Evolutionary conservation across 2,329 filamentous ascomycete genomes (phyloP), one percentile per base, ranked within the genome.

Genomic region (Paracoccidioides lutzii): DNA sequence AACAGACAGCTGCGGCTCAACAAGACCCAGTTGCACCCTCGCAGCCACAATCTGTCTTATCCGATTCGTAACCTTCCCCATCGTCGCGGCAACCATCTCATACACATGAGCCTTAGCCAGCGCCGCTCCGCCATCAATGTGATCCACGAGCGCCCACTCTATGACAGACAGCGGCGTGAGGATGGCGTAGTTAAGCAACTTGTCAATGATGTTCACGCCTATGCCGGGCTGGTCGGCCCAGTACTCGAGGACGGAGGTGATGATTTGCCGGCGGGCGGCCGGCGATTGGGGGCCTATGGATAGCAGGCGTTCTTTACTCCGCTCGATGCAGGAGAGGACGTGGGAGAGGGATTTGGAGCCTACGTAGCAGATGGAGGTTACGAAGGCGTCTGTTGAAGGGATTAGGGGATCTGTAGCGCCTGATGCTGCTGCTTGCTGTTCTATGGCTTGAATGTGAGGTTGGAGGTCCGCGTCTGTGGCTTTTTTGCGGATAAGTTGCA

Each of bases 281-380:
- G 89, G 81, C 0, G 87, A 91, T 48, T 82, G 79, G 1, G 84
- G 78, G 0, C 88, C 89, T 41, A 91, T 84, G 57, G 87, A 83
- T 2, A 95, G 76, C 0, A 98, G 82, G 35, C 90, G 84, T 55
- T 91, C 88, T 73, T 95, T 95, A 73, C 87, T 91, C 57, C 93
- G 86, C 71, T 98, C 93, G 61, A 98, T 95, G 69, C 88, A 95
- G 7, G 90, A 94, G 14, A 98, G 81, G 3, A 96, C 89, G 70
- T 98, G 93, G 10, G 90, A 96, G 37, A 98, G 81, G 0, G 91
- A 96, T 72, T 98, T 98, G 60, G 88, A 90, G 46, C 93, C 93
- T 51, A 96, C 84, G 72, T 84, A 93, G 74, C 91, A 93, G 62
- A 98, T 90, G 22, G 88, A 84, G 0, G 91, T 98, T 66, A 95